A percentile compares a stretch with the other conserved stretches of the same genome.
Conservation (phyloP, 345 rosid species). For the Eutrema yunnanense region DNA sequence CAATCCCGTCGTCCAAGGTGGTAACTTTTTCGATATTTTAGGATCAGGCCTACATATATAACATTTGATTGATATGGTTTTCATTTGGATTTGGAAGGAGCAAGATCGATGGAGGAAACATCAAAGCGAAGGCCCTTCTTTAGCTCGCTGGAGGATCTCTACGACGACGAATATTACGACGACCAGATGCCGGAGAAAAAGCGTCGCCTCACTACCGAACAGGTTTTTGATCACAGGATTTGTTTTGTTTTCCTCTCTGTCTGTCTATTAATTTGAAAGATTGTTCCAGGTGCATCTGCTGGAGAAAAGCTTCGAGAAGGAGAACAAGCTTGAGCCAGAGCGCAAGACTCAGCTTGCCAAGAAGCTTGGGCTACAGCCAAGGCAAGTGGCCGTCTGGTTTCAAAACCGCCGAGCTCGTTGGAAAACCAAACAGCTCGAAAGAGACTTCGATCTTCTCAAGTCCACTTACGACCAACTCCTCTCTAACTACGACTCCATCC, state of each 20-base stretch:
- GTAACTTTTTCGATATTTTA: conserved; percentile 7
- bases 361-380: conserved; percentile 81
- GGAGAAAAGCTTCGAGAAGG: conserved; percentile 92
- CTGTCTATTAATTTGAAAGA: no score
- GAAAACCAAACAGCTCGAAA: conserved; percentile 91
- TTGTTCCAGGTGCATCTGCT: conserved; percentile 52
- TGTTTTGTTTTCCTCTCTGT: neutral
- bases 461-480: conserved; percentile 72
- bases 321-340: conserved; percentile 97
- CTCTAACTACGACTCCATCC: conserved; percentile 45
- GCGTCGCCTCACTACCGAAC: conserved; percentile 72
- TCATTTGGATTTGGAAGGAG: conserved; percentile 27
- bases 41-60: no score
- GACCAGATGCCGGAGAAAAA: conserved; percentile 81
- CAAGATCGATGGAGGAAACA: conserved; percentile 57
- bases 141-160: conserved; percentile 60
- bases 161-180: conserved; percentile 71
- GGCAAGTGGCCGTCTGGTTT: conserved; percentile 98
- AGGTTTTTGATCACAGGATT: conserved; percentile 61
- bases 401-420: conserved; percentile 96
- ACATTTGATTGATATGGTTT: no score
- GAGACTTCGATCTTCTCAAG: conserved; percentile 76
- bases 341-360: conserved; percentile 77
- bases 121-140: conserved; percentile 68
- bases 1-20: conserved; percentile 59